phyloP scores from a whole-genome alignment of 2,329 filamentous ascomycete genomes.

The Venturia pyrina region DNA sequence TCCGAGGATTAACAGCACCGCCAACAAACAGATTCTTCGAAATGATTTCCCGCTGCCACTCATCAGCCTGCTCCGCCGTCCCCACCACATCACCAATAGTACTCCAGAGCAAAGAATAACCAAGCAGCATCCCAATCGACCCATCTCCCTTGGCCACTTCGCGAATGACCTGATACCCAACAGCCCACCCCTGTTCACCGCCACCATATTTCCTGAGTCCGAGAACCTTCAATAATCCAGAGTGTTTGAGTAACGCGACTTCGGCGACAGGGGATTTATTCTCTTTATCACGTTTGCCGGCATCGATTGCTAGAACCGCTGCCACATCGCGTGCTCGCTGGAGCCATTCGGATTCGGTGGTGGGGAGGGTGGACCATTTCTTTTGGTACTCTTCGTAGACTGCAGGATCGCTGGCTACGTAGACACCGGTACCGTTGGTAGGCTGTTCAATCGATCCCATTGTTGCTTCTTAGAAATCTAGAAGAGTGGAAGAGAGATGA shows the following conservation, averaged over 20 bases:
- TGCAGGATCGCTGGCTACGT: conserved; percentile 23
- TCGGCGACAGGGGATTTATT: conserved; percentile 44
- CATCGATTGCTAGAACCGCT: conserved; percentile 40
- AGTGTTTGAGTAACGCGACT: conserved; percentile 40
- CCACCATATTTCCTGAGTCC: conserved; percentile 43
- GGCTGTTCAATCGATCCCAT: background rate
- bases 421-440: background rate
- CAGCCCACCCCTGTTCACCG: conserved; percentile 42
- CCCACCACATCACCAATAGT: conserved; percentile 52
- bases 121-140: conserved; percentile 55
- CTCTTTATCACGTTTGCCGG: conserved; percentile 37
- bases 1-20: conserved; percentile 54
- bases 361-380: conserved; percentile 29
- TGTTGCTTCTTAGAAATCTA: background rate
- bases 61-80: conserved; percentile 48
- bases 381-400: conserved; percentile 32
- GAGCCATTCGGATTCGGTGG: conserved; percentile 36
- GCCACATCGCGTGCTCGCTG: conserved; percentile 39
- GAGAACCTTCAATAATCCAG: conserved; percentile 41
- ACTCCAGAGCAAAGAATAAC: conserved; percentile 56
- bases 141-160: conserved; percentile 56
- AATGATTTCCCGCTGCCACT: conserved; percentile 46
- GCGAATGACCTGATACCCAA: conserved; percentile 49
- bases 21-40: conserved; percentile 57
- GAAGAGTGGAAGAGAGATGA: background rate